Percentiles rank a stretch among this genome's conserved stretches.
Evolutionary conservation across 1,284 basidiomycete species (phyloP).

Genomic region (Ceratobasidium sp.): DNA sequence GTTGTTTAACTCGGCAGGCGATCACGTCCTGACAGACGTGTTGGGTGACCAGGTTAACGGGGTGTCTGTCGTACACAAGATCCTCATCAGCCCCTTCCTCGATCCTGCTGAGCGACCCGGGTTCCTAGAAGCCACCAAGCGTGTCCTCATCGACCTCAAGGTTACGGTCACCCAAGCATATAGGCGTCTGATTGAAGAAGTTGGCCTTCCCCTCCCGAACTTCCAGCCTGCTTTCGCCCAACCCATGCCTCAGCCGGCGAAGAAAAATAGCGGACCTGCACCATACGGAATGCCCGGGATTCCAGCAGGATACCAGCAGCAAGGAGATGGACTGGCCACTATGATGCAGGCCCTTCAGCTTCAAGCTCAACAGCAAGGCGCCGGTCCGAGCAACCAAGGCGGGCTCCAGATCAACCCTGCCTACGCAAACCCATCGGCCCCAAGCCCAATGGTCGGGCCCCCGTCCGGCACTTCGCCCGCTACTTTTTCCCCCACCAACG

Average conservation of each 20-base stretch:
- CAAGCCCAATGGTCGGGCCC: conserved; percentile 45
- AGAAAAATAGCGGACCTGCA: conserved; percentile 61
- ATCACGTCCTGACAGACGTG: conserved; percentile 92
- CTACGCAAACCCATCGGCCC: conserved; percentile 57
- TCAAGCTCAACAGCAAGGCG: conserved; percentile 58
- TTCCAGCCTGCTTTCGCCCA: conserved; percentile 79
- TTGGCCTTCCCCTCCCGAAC: conserved; percentile 88
- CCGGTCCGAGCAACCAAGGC: conserved; percentile 29
- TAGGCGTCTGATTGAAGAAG: conserved; percentile 90
- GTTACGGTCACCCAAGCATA: conserved; percentile 93
- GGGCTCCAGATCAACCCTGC: conserved; percentile 73
- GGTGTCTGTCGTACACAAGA: conserved; percentile 92
- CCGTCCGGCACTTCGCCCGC: conserved; percentile 55
- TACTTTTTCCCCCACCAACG: conserved; percentile 70
- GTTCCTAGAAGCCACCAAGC: conserved; percentile 87
- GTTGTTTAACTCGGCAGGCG: conserved; percentile 84
- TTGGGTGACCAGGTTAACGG: conserved; percentile 96
- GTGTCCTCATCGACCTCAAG: conserved; percentile 87
- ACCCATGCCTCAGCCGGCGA: conserved; percentile 69
- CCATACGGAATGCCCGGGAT: conserved; percentile 73
- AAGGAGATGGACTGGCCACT: conserved; percentile 64
- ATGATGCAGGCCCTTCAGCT: conserved; percentile 81
- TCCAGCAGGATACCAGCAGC: conserved; percentile 58
- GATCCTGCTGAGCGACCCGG: conserved; percentile 73
- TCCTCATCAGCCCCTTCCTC: conserved; percentile 86